Evolutionary conservation across 495 filamentous ascomycete species (phyloP).

Genomic region (Tuber calosporum): DNA sequence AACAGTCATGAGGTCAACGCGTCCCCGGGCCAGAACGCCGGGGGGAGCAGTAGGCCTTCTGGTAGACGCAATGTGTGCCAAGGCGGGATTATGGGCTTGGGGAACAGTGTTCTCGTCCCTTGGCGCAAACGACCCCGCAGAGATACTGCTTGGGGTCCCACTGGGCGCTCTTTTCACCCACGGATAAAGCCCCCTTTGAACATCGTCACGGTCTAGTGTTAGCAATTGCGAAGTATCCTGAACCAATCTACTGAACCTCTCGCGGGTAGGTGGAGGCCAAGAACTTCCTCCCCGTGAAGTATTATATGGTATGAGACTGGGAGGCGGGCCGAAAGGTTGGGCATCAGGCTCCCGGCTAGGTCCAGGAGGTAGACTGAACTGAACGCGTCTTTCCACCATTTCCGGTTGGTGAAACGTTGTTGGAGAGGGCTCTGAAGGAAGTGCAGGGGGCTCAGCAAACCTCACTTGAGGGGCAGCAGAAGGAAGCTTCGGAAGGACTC

Average conservation of each 20-base stretch:
- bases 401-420: no score
- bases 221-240: neutral
- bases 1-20: neutral
- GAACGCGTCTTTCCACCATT: no score
- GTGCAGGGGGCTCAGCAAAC: no score
- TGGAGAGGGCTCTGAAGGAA: no score
- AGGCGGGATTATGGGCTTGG: neutral
- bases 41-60: neutral
- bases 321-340: neutral
- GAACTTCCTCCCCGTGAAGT: neutral
- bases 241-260: neutral
- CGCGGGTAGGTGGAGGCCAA: neutral
- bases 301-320: no score
- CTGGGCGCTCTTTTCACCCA: neutral
- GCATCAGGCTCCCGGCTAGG: no score
- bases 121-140: neutral
- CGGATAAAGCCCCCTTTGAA: neutral
- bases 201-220: neutral
- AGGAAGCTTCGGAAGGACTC: no score
- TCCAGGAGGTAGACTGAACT: neutral
- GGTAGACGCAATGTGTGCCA: neutral
- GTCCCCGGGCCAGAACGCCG: neutral
- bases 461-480: no score
- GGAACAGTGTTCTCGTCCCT: neutral
- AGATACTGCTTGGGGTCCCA: neutral